These are phyloP conservation scores for Pleodorina starrii DNA, from an alignment of 139 green algal genomes.

Conservation along the genomic window DNA sequence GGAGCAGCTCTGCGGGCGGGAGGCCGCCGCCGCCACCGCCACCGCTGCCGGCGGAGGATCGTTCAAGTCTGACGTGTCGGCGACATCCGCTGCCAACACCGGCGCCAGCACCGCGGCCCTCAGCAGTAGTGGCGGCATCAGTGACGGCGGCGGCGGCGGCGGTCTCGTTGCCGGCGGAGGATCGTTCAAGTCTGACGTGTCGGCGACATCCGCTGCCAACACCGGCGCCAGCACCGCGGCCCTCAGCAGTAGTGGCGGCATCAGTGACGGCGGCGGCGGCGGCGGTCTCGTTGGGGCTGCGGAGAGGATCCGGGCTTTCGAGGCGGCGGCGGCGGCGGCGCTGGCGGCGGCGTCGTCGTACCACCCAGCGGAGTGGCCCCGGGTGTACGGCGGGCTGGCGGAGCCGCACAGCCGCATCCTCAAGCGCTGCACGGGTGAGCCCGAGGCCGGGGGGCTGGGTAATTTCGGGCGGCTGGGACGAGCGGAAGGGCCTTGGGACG, in stretches of 20 bases:
- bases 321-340: not conserved
- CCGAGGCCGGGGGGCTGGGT: too few relatives aligned
- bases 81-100: not conserved
- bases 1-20: not conserved
- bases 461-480: too few relatives aligned
- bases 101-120: not conserved
- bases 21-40: not conserved
- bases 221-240: not conserved
- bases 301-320: not conserved
- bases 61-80: not conserved
- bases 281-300: not conserved
- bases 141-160: too few relatives aligned
- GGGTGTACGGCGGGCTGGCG: slow-evolving; percentile 36
- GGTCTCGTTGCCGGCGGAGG: not conserved
- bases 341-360: slow-evolving; percentile 6
- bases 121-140: not conserved
- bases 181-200: not conserved
- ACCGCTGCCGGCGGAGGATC: not conserved
- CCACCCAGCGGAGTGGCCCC: slow-evolving; percentile 18
- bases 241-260: not conserved
- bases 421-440: slow-evolving; percentile 29
- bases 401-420: slow-evolving; percentile 34
- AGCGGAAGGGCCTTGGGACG: too few relatives aligned
- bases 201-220: not conserved
- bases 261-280: not conserved